Percentiles rank a stretch among this genome's conserved stretches.
These are phyloP conservation scores for Madurella mycetomatis DNA, from an alignment of 2,329 filamentous ascomycete species.

Conservation along the genomic window DNA sequence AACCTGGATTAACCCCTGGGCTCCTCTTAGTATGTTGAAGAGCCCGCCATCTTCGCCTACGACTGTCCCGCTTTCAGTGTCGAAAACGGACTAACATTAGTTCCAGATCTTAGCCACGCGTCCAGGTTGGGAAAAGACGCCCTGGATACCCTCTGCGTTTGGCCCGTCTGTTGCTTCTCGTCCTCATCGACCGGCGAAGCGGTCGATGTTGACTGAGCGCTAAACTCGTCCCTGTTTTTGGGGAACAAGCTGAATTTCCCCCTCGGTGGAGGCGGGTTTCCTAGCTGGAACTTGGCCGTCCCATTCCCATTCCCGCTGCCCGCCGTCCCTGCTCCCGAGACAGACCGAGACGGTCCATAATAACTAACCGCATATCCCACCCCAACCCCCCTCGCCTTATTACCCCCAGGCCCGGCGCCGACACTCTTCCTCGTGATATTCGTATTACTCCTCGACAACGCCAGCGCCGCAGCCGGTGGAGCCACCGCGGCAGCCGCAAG, in stretches of 20 bases:
- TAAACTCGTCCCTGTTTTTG: slow-evolving; percentile 11
- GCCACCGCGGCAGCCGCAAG: not conserved
- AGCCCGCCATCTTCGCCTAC: not conserved
- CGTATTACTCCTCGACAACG: slow-evolving; percentile 1
- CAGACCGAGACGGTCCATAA: slow-evolving; percentile 3
- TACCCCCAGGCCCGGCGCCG: not conserved
- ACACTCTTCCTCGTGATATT: not conserved
- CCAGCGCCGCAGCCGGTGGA: slow-evolving; percentile 4
- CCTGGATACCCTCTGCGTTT: slow-evolving; percentile 13
- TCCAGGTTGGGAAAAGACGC: slow-evolving; percentile 28
- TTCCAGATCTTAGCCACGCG: slow-evolving; percentile 32
- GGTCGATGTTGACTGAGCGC: not conserved
- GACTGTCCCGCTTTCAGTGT: slow-evolving; percentile 22
- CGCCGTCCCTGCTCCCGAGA: not conserved
- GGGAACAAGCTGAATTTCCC: slow-evolving; percentile 29
- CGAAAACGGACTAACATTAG: slow-evolving; percentile 34
- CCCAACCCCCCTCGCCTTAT: not conserved
- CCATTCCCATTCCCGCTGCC: not conserved
- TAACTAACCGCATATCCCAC: slow-evolving; percentile 24
- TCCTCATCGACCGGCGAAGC: not conserved
- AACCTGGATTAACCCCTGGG: too few species aligned
- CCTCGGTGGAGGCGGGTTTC: slow-evolving; percentile 7
- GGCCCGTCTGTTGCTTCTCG: slow-evolving; percentile 1
- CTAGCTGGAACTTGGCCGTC: slow-evolving; percentile 4
- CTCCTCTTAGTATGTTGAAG: too few species aligned